Evolutionary conservation across 2,329 filamentous ascomycete genomes (phyloP).

Genomic region (Ophiostoma perfectum): DNA sequence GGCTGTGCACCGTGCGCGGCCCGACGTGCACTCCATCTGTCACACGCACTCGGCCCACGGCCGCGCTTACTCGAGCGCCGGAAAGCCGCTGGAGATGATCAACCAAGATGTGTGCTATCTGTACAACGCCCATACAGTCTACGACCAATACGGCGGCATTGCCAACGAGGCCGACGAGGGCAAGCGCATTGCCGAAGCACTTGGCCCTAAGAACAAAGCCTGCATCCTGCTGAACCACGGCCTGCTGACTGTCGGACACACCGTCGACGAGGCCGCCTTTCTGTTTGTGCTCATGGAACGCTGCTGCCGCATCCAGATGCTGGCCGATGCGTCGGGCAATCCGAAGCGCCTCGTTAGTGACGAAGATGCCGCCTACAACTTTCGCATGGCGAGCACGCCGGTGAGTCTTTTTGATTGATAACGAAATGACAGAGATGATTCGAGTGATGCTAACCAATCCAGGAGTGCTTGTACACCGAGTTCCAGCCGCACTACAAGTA

Average conservation of each 20-base stretch:
- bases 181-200: slow-evolving; percentile 42
- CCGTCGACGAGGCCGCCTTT: slow-evolving; percentile 59
- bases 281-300: slow-evolving; percentile 56
- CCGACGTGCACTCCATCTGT: slow-evolving; percentile 53
- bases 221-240: slow-evolving; percentile 58
- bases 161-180: slow-evolving; percentile 55
- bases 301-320: slow-evolving; percentile 61
- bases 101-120: slow-evolving; percentile 53
- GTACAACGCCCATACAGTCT: slow-evolving; percentile 52
- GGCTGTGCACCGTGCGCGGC: slow-evolving; percentile 51
- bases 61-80: slow-evolving; percentile 54
- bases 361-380: slow-evolving; percentile 34
- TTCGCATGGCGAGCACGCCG: slow-evolving; percentile 21
- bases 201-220: slow-evolving; percentile 42
- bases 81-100: slow-evolving; percentile 53
- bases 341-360: slow-evolving; percentile 33
- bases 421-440: no score
- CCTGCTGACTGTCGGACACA: slow-evolving; percentile 53
- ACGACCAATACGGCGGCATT: slow-evolving; percentile 55
- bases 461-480: slow-evolving; percentile 46
- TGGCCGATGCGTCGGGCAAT: slow-evolving; percentile 46
- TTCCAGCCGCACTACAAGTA: slow-evolving; percentile 48
- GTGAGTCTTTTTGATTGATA: slow-evolving; percentile 24
- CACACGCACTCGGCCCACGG: slow-evolving; percentile 53
- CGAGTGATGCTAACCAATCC: not conserved